Evolutionary conservation across 2,329 filamentous ascomycete genomes (phyloP), one percentile per base, ranked within the genome.

Genomic region (Myotisia sp.): DNA sequence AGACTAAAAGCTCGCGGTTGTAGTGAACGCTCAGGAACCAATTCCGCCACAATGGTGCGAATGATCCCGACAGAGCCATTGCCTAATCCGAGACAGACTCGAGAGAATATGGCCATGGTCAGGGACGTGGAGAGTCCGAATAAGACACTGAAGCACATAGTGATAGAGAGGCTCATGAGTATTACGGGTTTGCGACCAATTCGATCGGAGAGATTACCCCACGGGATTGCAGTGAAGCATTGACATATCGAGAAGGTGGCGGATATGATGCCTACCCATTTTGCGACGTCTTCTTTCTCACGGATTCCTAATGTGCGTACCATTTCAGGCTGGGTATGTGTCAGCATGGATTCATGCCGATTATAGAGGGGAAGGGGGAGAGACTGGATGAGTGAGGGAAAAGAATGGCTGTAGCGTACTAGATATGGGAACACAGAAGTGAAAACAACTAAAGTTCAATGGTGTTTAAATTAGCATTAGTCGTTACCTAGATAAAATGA

Each of bases 61-160:
- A 94, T 78, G 41, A 94, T 94, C 1, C 90, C 81, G n/a, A 87
- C 78, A 51, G 94, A 95, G 35, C 87, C 90, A 51, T 93, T 94
- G 28, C 80, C 76, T 6, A 77, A 68, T 2, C 90, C 87, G 46
- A 82, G 71, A n/a, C 94, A 62, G 5, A 75, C 79, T 49, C 87
- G 73, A 8, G 83, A 71, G 3, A 67, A 54, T 26, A 98, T 77
- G 1, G 86, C 81, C 81, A 90, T 86, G 3, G 73, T 59, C 6
- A 95, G 59, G 42, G 68, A 83, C 3, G 70, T 79, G 0, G 84
- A 84, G 57, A 93, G 74, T 5, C 90, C 87, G 72, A 86, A 94
- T 14, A 84, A 44, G 13, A 94, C 47, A 45, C 80, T 85, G 26
- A 79, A 79, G 1, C 76, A 51, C 81, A 94, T 92, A 28, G 85